phyloP scores from a whole-genome alignment of 2,329 filamentous ascomycete genomes.

The Seiridium cupressi region DNA sequence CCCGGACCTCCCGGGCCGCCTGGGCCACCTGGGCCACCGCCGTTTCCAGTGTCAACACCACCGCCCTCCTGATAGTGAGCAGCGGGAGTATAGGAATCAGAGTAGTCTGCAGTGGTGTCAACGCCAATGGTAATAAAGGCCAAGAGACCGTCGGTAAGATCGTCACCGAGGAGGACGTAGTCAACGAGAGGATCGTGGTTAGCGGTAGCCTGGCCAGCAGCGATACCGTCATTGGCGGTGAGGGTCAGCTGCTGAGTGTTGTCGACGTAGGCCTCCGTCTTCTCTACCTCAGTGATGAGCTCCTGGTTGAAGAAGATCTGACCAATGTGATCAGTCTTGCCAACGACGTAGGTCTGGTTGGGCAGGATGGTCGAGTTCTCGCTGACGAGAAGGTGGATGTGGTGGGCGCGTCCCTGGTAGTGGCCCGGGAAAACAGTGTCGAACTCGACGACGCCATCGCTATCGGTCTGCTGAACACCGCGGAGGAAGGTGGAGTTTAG shows the following conservation, averaged over 20 bases:
- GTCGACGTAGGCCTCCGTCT: conserved; percentile 38
- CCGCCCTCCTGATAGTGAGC: conserved; percentile 25
- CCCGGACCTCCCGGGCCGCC: neutral
- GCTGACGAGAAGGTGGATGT: conserved; percentile 36
- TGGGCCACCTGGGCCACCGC: conserved; percentile 10
- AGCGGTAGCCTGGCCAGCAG: conserved; percentile 43
- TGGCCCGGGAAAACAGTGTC: conserved; percentile 44
- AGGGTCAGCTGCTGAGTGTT: conserved; percentile 41
- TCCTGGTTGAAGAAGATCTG: conserved; percentile 60
- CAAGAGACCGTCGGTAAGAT: conserved; percentile 44
- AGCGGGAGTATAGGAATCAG: conserved; percentile 15
- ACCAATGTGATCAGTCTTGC: conserved; percentile 54
- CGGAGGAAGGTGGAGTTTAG: conserved; percentile 43
- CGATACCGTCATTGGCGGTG: conserved; percentile 50
- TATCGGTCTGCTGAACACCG: conserved; percentile 44
- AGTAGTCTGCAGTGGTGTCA: conserved; percentile 31
- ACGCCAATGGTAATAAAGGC: conserved; percentile 50
- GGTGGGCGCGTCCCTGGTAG: conserved; percentile 35
- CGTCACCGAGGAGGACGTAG: conserved; percentile 54
- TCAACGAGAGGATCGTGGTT: conserved; percentile 54
- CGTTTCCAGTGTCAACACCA: conserved; percentile 18
- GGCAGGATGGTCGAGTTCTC: conserved; percentile 30
- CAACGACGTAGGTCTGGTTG: conserved; percentile 47
- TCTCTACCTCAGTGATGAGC: conserved; percentile 47
- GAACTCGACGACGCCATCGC: conserved; percentile 45